A percentile compares a stretch with the other conserved stretches of the same genome.
Conservation (phyloP, 148 eudicot genomes). For the Polygonum maritimum region DNA sequence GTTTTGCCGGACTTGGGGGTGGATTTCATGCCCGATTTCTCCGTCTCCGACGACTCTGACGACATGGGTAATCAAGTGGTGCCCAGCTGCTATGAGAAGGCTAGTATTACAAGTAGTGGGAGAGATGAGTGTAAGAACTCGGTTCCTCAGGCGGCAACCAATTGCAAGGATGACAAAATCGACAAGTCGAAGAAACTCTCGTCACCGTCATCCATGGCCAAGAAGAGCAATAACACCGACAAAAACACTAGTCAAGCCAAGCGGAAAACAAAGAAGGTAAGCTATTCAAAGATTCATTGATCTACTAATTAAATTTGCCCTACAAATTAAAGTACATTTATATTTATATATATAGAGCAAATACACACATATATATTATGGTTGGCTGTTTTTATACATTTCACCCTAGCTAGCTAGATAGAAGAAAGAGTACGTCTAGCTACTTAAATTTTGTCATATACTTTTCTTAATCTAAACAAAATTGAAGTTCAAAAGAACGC, state of each 20-base stretch:
- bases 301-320: background rate
- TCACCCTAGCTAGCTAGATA: no score
- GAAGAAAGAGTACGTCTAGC: no score
- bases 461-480: no score
- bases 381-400: no score
- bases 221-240: slow-evolving; percentile 9
- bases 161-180: slow-evolving; percentile 10
- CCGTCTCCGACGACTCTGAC: background rate
- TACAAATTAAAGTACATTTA: background rate
- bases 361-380: no score
- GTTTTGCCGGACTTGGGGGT: slow-evolving; percentile 22
- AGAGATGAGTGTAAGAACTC: background rate
- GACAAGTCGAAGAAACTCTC: background rate
- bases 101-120: background rate
- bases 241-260: slow-evolving; percentile 15
- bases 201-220: background rate
- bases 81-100: background rate
- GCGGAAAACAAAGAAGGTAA: slow-evolving; percentile 40
- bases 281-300: background rate
- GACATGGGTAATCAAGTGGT: slow-evolving; percentile 5
- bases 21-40: slow-evolving; percentile 22
- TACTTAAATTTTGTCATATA: no score
- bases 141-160: background rate
- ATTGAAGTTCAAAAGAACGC: no score
- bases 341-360: background rate